A percentile compares a stretch with the other conserved stretches of the same genome.
These are phyloP conservation scores for Entelexis sorbosivorans DNA, from an alignment of 1,139 yeast genomes.

Conservation along the genomic window DNA sequence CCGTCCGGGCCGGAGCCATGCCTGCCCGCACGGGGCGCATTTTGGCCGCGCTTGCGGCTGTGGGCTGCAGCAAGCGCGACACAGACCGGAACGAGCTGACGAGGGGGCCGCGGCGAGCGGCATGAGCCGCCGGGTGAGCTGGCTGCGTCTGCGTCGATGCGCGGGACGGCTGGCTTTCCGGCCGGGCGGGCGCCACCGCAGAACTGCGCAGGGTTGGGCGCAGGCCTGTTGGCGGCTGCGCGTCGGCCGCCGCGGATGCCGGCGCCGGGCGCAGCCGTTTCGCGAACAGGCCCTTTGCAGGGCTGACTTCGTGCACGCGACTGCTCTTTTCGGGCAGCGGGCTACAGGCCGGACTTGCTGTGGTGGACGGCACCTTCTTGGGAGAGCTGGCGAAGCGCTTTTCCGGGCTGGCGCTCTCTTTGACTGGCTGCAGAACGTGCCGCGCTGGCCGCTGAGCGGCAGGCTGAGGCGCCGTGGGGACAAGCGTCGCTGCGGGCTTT, in stretches of 20 bases:
- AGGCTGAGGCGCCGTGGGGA: background rate
- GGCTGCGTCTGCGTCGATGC: background rate
- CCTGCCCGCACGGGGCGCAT: constrained; percentile 1
- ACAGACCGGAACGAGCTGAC: constrained; percentile 1
- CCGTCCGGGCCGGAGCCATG: background rate
- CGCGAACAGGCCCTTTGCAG: background rate
- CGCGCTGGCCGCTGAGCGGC: background rate
- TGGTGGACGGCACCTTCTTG: background rate
- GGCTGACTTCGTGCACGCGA: constrained; percentile 1
- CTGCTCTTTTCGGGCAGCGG: background rate
- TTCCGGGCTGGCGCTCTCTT: background rate
- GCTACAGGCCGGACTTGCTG: background rate
- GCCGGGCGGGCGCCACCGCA: background rate
- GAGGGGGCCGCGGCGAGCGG: background rate
- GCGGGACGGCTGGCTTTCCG: background rate
- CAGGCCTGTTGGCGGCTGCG: background rate
- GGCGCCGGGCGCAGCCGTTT: background rate
- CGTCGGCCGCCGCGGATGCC: background rate
- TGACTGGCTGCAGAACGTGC: background rate
- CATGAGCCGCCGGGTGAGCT: no score
- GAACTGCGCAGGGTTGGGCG: background rate
- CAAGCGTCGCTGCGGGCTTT: background rate
- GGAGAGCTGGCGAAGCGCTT: constrained; percentile 3
- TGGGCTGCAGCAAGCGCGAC: constrained; percentile 16
- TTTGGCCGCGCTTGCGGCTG: constrained; percentile 15